Conservation (phyloP, 1,139 yeast species). For the Eremothecium cymbalariae region DNA sequence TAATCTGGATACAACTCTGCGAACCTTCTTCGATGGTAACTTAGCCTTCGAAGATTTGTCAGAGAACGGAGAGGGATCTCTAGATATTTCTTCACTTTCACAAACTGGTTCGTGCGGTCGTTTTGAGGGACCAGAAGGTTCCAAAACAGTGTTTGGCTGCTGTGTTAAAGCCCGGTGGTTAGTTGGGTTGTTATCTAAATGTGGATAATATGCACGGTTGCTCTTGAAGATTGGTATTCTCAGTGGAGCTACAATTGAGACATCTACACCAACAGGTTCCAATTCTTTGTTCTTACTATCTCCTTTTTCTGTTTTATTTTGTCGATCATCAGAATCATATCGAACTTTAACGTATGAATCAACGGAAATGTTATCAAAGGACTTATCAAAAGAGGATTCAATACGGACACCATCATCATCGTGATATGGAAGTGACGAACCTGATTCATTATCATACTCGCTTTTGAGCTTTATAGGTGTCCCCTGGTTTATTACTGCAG, state of each 20-base stretch:
- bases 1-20: constrained; percentile 17
- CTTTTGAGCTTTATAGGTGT: too few species aligned
- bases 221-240: constrained; percentile 5
- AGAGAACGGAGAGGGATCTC: neutral
- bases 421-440: too few species aligned
- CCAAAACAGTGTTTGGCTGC: neutral
- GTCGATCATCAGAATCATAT: neutral
- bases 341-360: neutral
- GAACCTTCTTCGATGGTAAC: constrained; percentile 20
- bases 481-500: too few species aligned
- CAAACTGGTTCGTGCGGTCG: neutral
- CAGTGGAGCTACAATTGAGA: constrained; percentile 3
- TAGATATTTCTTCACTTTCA: constrained; percentile 1
- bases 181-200: neutral
- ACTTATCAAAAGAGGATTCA: neutral
- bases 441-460: too few species aligned
- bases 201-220: constrained; percentile 4
- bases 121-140: neutral
- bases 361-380: neutral
- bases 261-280: constrained; percentile 3
- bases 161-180: neutral
- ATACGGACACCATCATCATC: too few species aligned
- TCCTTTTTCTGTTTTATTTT: neutral
- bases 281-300: too few species aligned
- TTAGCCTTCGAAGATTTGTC: constrained; percentile 13